Percentiles rank a stretch among this genome's conserved stretches.
Evolutionary conservation across 805 yeast species (phyloP).

Genomic region (Metschnikowia kofuensis): DNA sequence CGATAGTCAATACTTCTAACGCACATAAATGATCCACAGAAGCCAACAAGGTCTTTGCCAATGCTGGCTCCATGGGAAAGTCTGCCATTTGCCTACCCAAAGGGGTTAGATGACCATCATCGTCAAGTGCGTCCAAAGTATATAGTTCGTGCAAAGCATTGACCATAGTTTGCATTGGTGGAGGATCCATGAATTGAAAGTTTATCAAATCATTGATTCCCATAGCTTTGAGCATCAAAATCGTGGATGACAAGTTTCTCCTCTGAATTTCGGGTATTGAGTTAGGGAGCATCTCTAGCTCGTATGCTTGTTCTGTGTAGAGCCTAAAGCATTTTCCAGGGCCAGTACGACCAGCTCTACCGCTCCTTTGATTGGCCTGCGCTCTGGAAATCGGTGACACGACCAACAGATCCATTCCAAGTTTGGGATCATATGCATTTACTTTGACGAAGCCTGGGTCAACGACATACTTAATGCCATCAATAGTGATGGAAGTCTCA

Average conservation of each 20-base stretch:
- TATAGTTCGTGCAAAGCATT: constrained; percentile 82
- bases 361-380: constrained; percentile 92
- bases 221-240: constrained; percentile 84
- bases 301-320: constrained; percentile 81
- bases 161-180: constrained; percentile 69
- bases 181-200: constrained; percentile 93
- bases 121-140: constrained; percentile 79
- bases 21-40: constrained; percentile 71
- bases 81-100: constrained; percentile 85
- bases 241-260: constrained; percentile 79
- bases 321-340: constrained; percentile 92
- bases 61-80: constrained; percentile 91
- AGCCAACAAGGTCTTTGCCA: constrained; percentile 76
- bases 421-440: constrained; percentile 80
- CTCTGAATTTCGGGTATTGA: constrained; percentile 91
- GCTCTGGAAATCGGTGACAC: constrained; percentile 91
- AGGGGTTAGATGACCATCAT: constrained; percentile 68
- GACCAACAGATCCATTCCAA: constrained; percentile 87
- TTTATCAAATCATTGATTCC: constrained; percentile 77
- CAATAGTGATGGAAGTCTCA: constrained; percentile 94
- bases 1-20: constrained; percentile 75
- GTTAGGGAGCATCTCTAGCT: constrained; percentile 72
- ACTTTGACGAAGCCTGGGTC: constrained; percentile 95
- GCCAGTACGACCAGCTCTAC: constrained; percentile 96
- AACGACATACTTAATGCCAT: constrained; percentile 85